These are phyloP conservation scores for Chaetoceros muelleri DNA, from an alignment of 108 stramenopile genomes.

Conservation along the genomic window DNA sequence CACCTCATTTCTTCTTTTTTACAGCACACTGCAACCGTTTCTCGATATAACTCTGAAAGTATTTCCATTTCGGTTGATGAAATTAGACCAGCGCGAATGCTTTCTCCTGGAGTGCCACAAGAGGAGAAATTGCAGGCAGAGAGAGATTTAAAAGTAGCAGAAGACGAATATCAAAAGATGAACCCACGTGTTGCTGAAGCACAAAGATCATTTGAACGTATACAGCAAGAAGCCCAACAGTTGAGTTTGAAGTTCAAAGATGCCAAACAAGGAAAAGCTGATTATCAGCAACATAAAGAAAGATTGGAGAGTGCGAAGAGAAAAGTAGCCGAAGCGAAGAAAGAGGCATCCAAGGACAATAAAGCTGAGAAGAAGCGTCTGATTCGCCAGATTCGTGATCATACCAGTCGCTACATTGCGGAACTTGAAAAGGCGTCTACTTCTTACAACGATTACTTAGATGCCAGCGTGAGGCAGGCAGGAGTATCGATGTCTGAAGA, in stretches of 20 bases:
- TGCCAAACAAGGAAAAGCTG: slow-evolving; percentile 22
- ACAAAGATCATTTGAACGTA: slow-evolving; percentile 14
- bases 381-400: slow-evolving; percentile 32
- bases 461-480: slow-evolving; percentile 21
- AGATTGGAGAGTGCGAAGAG: slow-evolving; percentile 36
- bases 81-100: slow-evolving; percentile 23
- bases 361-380: slow-evolving; percentile 39
- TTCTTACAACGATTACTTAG: slow-evolving; percentile 38
- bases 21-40: slow-evolving; percentile 36
- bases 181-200: slow-evolving; percentile 24
- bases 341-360: slow-evolving; percentile 36
- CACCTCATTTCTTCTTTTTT: slow-evolving; percentile 6
- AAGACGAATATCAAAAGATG: slow-evolving; percentile 19
- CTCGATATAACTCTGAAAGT: slow-evolving; percentile 27
- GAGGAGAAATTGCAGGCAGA: slow-evolving; percentile 29
- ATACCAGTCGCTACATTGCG: slow-evolving; percentile 21
- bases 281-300: slow-evolving; percentile 11
- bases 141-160: slow-evolving; percentile 19
- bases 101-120: slow-evolving; percentile 48
- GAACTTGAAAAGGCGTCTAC: slow-evolving; percentile 36
- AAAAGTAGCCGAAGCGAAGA: slow-evolving; percentile 45
- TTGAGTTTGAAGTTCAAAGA: slow-evolving; percentile 12
- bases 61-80: slow-evolving; percentile 27
- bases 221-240: slow-evolving; percentile 24
- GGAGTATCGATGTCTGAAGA: slow-evolving; percentile 45